Base-by-base conservation (phyloP, 2,329 filamentous ascomycete genomes). In the Calonectria henricotiae region DNA sequence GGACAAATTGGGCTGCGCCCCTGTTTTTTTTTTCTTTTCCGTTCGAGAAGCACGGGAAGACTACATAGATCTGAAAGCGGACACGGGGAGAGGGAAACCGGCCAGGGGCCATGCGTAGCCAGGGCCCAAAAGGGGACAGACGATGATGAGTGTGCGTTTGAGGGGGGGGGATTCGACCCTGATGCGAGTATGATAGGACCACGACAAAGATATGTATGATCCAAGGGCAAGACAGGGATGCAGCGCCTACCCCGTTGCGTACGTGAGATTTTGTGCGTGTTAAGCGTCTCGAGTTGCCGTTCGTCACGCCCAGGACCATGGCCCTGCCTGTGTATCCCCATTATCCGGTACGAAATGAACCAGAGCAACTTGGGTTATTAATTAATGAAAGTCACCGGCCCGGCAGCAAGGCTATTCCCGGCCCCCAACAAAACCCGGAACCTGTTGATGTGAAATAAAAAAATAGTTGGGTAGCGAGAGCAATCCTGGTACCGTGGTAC, bases 401-500 rank as follows among this genome's bases (percentile, higher is more conserved):
- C 69, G 65, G 68, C 69, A 32, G 64, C 68, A 67, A 72, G 67
- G 68, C 72, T 67, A 60, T 39, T 74, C 51, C 37, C 63, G 62
- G 71, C 65, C 65, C 74, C 66, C 66, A 67, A 65, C 68, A 74
- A 63, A 60, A 41, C 20, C 15, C 65, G 47, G 27, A 61, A 51
- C 30, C 15, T 63, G 66, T 60, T 41, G 49, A 64, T 64, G 49
- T 58, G 43, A 64, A 54, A 61, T 61, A 20, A 43, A 30, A 20
- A 43, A 30, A 55, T 37, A 55, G 17, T 55, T 37, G 51, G 51
- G 51, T 35, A 43, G 17, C 23, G 37, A 41, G n/a, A 27, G 4
- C 11, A 60, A 55, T 30, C 43, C 43, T 60, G 47, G 51, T 37
- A 17, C 51, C 51, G 32, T 30, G 51, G 51, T 55, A 37, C 51